Conservation (phyloP, 2,329 filamentous ascomycete genomes). For the Penicillium italicum region DNA sequence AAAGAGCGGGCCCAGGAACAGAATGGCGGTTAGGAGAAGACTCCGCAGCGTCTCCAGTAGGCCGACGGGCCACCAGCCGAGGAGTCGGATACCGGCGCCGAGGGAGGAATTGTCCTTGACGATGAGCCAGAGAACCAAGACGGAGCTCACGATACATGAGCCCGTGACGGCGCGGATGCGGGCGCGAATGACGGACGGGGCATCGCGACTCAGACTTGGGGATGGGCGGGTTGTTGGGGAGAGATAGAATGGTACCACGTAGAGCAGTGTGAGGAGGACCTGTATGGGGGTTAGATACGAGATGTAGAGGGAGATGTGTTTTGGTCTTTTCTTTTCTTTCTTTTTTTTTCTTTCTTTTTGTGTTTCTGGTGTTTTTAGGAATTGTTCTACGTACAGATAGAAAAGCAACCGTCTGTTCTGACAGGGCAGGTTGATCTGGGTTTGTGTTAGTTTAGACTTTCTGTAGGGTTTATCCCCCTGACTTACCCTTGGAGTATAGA, state of each 20-base stretch:
- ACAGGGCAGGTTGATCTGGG: conserved; percentile 38
- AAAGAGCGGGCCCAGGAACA: conserved; percentile 83
- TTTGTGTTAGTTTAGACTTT: conserved; percentile 11
- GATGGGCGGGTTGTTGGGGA: conserved; percentile 76
- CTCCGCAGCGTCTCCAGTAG: conserved; percentile 60
- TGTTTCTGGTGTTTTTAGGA: conserved; percentile 2
- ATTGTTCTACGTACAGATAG: conserved; percentile 36
- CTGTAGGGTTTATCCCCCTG: neutral
- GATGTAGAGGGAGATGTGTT: neutral
- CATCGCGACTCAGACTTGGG: conserved; percentile 74
- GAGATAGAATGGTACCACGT: conserved; percentile 88
- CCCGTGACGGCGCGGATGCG: conserved; percentile 75
- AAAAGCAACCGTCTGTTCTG: conserved; percentile 34
- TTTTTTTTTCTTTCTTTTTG: neutral
- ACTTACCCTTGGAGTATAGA: conserved; percentile 34
- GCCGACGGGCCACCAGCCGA: conserved; percentile 78
- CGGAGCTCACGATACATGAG: conserved; percentile 67
- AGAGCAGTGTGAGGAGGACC: conserved; percentile 80
- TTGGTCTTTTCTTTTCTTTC: neutral
- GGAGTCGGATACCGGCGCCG: conserved; percentile 59
- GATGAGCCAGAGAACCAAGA: conserved; percentile 65
- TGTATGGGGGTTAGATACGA: conserved; percentile 32
- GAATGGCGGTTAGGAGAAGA: conserved; percentile 67
- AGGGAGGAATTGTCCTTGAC: conserved; percentile 51
- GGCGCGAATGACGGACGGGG: conserved; percentile 81